These are phyloP conservation scores for Chalciporus chontae DNA, from an alignment of 768 basidiomycete genomes.

Conservation along the genomic window DNA sequence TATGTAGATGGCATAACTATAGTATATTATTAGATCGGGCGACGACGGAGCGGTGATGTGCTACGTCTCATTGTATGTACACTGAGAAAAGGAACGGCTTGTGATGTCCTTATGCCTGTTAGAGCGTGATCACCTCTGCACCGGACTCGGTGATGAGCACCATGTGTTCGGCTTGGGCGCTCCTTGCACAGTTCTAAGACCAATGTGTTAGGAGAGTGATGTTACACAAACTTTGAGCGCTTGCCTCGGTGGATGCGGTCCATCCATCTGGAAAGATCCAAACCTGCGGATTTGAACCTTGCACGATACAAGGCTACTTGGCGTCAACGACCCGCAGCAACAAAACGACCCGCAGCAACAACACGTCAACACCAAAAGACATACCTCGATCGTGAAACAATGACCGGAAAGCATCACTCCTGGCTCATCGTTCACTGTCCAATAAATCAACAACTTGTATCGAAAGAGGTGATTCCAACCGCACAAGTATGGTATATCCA, in stretches of 20 bases:
- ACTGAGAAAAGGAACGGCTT: too few species aligned
- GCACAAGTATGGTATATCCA: slow-evolving; percentile 79
- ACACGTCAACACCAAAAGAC: slow-evolving; percentile 1
- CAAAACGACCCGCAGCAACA: too few species aligned
- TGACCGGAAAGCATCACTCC: slow-evolving; percentile 81
- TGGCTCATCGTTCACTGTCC: slow-evolving; percentile 79
- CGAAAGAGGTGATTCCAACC: slow-evolving; percentile 18
- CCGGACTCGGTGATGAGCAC: slow-evolving; percentile 77
- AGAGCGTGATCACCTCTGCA: slow-evolving; percentile 68
- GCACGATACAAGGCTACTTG: slow-evolving; percentile 67
- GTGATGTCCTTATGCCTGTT: too few species aligned
- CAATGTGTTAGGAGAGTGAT: slow-evolving; percentile 1
- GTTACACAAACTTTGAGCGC: slow-evolving; percentile 12
- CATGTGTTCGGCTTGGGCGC: slow-evolving; percentile 88
- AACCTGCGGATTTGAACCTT: slow-evolving; percentile 62
- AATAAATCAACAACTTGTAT: too few species aligned
- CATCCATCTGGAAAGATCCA: slow-evolving; percentile 91
- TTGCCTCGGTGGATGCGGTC: slow-evolving; percentile 86
- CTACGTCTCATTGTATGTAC: too few species aligned
- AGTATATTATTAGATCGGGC: slow-evolving; percentile 4
- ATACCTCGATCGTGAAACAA: slow-evolving; percentile 90
- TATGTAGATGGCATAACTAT: slow-evolving; percentile 6
- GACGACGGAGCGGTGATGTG: too few species aligned
- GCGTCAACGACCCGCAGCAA: neutral
- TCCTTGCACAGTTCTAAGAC: slow-evolving; percentile 69